Evolutionary conservation across 129 eudicot genomes (phyloP).

Genomic region (Centrapalus pauciflorus): DNA sequence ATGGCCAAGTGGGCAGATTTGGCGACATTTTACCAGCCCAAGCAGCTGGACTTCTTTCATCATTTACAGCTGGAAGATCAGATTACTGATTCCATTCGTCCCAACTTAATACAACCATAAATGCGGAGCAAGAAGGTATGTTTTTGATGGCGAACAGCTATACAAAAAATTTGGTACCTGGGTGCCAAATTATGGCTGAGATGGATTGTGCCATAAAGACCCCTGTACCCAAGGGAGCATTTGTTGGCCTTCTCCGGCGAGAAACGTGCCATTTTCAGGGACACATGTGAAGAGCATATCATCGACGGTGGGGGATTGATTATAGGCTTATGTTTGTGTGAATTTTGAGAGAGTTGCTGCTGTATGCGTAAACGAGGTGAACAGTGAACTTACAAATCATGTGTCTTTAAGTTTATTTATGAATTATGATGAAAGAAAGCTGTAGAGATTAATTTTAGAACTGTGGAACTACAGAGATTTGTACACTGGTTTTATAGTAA

Average conservation of each 20-base stretch:
- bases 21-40: constrained; percentile 98
- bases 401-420: background rate
- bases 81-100: constrained; percentile 32
- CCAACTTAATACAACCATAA: background rate
- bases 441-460: background rate
- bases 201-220: background rate
- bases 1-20: constrained; percentile 89
- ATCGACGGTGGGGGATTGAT: background rate
- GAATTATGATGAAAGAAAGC: background rate
- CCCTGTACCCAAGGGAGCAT: background rate
- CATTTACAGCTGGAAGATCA: constrained; percentile 69
- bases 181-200: constrained; percentile 1
- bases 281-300: constrained; percentile 5
- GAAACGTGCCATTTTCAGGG: background rate
- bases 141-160: background rate
- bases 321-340: constrained; percentile 15
- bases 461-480: constrained; percentile 10
- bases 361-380: constrained; percentile 8
- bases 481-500: constrained; percentile 15
- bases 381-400: constrained; percentile 6
- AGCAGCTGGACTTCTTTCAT: constrained; percentile 95
- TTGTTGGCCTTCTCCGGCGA: background rate
- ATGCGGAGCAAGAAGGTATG: background rate
- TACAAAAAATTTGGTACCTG: constrained; percentile 6
- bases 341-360: background rate